phyloP scores from a whole-genome alignment of 371 early-diverging fungal species.

The Mucor sp. region DNA sequence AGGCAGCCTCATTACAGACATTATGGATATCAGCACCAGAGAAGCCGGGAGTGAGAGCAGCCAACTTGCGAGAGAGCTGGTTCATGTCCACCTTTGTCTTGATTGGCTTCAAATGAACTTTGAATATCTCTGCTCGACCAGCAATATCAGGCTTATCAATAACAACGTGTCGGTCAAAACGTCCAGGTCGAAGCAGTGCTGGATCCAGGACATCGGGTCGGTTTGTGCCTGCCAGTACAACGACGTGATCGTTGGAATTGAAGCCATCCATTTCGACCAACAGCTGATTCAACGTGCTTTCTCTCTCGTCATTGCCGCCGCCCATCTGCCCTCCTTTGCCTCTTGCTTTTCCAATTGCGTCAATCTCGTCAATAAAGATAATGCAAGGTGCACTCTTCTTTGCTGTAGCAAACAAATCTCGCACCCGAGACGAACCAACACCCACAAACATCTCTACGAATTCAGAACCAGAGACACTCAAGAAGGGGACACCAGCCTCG shows the following conservation, averaged over 20 bases:
- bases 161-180: conserved; percentile 99
- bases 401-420: conserved; percentile 98
- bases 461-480: conserved; percentile 98
- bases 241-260: conserved; percentile 92
- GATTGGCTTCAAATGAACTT: conserved; percentile 99
- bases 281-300: conserved; percentile 97
- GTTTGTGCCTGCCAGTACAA: conserved; percentile 99
- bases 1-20: conserved; percentile 95
- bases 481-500: conserved; percentile 87
- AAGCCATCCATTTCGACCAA: conserved; percentile 99
- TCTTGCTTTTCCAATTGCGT: conserved; percentile 99
- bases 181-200: conserved; percentile 97
- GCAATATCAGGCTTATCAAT: conserved; percentile 98
- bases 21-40: conserved; percentile 96
- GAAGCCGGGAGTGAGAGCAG: conserved; percentile 91
- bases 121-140: conserved; percentile 97
- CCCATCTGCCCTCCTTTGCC: conserved; percentile 97
- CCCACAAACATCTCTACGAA: conserved; percentile 99
- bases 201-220: conserved; percentile 99
- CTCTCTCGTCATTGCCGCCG: conserved; percentile 98
- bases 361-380: conserved; percentile 99
- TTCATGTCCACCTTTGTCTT: conserved; percentile 31
- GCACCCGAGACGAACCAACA: conserved; percentile 97
- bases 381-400: conserved; percentile 99
- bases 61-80: conserved; percentile 83